Conservation (phyloP, 1,284 basidiomycete genomes). For the Cutaneotrichosporon daszewskae region DNA sequence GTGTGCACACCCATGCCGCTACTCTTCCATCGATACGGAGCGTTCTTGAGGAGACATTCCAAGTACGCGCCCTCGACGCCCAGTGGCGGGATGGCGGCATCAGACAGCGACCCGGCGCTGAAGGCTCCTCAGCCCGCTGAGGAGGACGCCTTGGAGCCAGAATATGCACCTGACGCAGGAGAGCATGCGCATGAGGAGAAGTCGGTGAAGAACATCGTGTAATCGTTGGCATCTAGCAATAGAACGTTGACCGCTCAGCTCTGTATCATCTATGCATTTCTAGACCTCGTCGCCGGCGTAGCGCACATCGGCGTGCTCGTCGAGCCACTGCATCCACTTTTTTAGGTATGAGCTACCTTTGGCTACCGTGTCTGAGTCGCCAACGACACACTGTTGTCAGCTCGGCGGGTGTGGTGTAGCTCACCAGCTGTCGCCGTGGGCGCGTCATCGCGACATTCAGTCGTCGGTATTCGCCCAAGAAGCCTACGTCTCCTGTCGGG, state of each 20-base stretch:
- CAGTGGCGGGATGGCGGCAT: not conserved
- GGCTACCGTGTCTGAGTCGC: constrained; percentile 79
- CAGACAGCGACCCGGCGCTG: not conserved
- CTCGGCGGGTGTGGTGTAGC: constrained; percentile 15
- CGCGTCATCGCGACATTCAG: constrained; percentile 95
- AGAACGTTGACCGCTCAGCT: no score
- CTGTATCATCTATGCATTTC: not conserved
- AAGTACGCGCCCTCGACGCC: constrained; percentile 14
- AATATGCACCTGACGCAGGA: constrained; percentile 35
- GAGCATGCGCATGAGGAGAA: constrained; percentile 1
- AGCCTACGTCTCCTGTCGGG: constrained; percentile 75
- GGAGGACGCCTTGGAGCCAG: constrained; percentile 28
- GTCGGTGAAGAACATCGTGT: not conserved
- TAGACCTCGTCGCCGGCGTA: constrained; percentile 57
- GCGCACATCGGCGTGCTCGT: constrained; percentile 78
- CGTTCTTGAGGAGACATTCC: constrained; percentile 36
- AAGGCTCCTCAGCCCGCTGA: constrained; percentile 12
- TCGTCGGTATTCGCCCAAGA: constrained; percentile 80
- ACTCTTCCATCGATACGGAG: constrained; percentile 49
- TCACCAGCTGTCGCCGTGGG: constrained; percentile 77
- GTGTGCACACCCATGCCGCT: constrained; percentile 57
- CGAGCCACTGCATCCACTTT: constrained; percentile 85
- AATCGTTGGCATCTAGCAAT: no score
- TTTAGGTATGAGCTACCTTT: constrained; percentile 77
- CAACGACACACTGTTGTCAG: constrained; percentile 68